Conservation (phyloP, 2,329 filamentous ascomycete species). For the Emergomyces orientalis region DNA sequence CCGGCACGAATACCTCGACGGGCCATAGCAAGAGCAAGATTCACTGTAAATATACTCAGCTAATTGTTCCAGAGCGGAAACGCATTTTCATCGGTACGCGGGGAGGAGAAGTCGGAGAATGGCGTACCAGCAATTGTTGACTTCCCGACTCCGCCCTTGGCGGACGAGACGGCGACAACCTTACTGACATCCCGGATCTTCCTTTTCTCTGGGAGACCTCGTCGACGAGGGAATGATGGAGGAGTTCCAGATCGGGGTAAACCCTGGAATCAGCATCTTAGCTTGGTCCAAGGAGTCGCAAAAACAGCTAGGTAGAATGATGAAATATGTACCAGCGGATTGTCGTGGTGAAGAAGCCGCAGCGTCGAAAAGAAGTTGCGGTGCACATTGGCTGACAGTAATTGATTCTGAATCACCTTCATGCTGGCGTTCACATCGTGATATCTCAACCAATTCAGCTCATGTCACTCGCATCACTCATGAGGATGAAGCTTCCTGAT, state of each 20-base stretch:
- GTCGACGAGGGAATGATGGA: conserved; percentile 61
- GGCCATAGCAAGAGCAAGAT: conserved; percentile 79
- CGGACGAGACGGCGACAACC: conserved; percentile 92
- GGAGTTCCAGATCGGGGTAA: conserved; percentile 67
- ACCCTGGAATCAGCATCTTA: conserved; percentile 48
- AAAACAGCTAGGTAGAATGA: not conserved
- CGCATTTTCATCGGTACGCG: not conserved
- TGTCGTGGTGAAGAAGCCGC: conserved; percentile 61
- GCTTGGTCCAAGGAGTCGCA: conserved; percentile 1
- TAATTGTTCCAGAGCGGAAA: not conserved
- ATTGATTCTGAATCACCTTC: conserved; percentile 5
- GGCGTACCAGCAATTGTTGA: conserved; percentile 72
- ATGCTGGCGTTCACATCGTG: conserved; percentile 2
- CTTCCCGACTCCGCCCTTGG: conserved; percentile 97
- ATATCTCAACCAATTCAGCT: conserved; percentile 9
- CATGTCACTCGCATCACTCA: conserved; percentile 1
- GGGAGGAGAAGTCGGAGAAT: not conserved
- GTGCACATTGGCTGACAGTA: conserved; percentile 23
- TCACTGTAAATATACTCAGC: conserved; percentile 39
- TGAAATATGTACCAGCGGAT: conserved; percentile 59
- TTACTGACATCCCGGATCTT: conserved; percentile 78
- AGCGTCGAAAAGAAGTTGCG: conserved; percentile 49
- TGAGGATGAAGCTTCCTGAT: not conserved
- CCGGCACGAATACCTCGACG: conserved; percentile 71
- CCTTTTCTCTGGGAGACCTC: conserved; percentile 70